Evolutionary conservation across 2,329 filamentous ascomycete genomes (phyloP).

Genomic region (Bipolaris cookei): DNA sequence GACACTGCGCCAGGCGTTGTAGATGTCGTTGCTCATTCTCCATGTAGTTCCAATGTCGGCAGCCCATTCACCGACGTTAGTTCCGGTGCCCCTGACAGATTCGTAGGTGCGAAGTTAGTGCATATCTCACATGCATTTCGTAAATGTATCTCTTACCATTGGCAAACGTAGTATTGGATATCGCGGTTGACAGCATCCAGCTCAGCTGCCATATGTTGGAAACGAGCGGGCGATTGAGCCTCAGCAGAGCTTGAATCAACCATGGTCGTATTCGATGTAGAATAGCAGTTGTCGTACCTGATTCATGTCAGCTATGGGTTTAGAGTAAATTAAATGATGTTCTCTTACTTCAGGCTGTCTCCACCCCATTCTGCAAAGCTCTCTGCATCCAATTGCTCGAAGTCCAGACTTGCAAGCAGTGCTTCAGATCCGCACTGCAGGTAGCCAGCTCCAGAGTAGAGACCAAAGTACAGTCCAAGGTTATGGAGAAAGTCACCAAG

Average conservation of each 20-base stretch:
- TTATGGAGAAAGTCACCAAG: slow-evolving; percentile 59
- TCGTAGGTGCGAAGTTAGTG: no score
- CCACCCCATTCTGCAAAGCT: slow-evolving; percentile 57
- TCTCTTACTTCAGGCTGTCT: slow-evolving; percentile 57
- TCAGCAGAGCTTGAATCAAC: slow-evolving; percentile 44
- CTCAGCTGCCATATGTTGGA: slow-evolving; percentile 38
- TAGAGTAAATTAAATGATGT: neutral
- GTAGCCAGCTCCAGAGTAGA: slow-evolving; percentile 57
- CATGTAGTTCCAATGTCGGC: slow-evolving; percentile 46
- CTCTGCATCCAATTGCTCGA: slow-evolving; percentile 64
- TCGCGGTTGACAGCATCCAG: slow-evolving; percentile 39
- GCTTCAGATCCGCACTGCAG: slow-evolving; percentile 53
- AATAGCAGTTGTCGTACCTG: slow-evolving; percentile 46
- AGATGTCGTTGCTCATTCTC: slow-evolving; percentile 47
- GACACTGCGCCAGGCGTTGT: slow-evolving; percentile 44
- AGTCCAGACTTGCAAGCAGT: slow-evolving; percentile 55
- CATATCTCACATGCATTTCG: no score
- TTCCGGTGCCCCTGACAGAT: slow-evolving; percentile 50
- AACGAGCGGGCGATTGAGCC: slow-evolving; percentile 36
- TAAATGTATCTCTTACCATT: no score
- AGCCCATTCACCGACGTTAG: slow-evolving; percentile 44
- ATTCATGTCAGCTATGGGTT: slow-evolving; percentile 49
- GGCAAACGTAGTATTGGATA: slow-evolving; percentile 48
- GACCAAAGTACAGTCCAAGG: slow-evolving; percentile 59
- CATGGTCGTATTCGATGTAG: slow-evolving; percentile 43